Base-by-base conservation (phyloP, 805 yeast species). In the Candida loeiensis region DNA sequence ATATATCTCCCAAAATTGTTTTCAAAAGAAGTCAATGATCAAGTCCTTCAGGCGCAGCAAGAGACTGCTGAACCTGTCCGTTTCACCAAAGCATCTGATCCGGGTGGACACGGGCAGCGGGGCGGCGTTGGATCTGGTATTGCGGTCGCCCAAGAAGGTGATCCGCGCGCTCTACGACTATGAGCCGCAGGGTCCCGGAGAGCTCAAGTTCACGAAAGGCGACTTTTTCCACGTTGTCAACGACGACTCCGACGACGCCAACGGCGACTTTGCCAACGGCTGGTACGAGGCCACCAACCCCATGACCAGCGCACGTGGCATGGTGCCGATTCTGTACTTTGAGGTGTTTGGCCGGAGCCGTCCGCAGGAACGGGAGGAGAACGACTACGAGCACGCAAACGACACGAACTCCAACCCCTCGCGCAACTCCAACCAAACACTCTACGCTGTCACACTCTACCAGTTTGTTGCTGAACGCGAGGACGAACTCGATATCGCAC, bases 201-300 rank as follows among this genome's bases (percentile, higher is more conserved):
- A 91, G 58, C 71, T 91, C 25, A 72, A 79, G 21, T 91, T 93
- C 58, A 55, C 63, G 31, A 78, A 80, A 49, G 96, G 96, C 27
- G 97, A 91, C 55, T 90, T 89, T 56, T 87, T 90, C 64, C 88
- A 87, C 55, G 95, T 93, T 2, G 35, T 66, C 14, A 43, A 47
- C 26, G 63, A 55, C 16, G 61, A 54, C 21, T 55, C 51, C 16
- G 57, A 47, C n/a, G 47, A 49, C 18, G 61, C 58, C 33, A 45
- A 44, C 16, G 70, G 74, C 28, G 78, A 79, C 16, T 74, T 77
- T 40, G 77, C 76, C 40, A 70, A 76, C 40, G 82, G 80, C 48
- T 89, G 95, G 90, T 87, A 79, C 54, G 89, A 87, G 54, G 97
- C 95, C 2, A 79, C 81, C 38, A 89, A 91, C 58, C 97, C 98